phyloP scores from a whole-genome alignment of 2,329 filamentous ascomycete species.

The Aspergillaceae sp. region DNA sequence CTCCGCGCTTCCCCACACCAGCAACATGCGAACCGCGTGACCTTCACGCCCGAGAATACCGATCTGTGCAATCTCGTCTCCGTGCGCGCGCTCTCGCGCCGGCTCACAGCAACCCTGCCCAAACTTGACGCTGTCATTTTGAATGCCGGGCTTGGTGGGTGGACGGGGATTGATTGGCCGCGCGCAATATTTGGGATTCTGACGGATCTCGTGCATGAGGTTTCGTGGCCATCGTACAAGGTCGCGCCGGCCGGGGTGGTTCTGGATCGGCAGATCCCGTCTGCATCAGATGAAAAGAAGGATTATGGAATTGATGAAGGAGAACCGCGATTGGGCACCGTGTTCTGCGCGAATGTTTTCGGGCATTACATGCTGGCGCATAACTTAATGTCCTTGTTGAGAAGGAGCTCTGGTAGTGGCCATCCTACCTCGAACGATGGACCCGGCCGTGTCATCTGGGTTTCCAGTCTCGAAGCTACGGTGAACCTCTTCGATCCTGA shows the following conservation, averaged over 20 bases:
- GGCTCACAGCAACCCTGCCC: constrained; percentile 47
- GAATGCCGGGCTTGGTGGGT: constrained; percentile 85
- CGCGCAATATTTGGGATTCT: constrained; percentile 48
- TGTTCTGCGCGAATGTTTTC: constrained; percentile 90
- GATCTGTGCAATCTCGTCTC: constrained; percentile 51
- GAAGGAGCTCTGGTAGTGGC: constrained; percentile 28
- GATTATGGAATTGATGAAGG: not conserved
- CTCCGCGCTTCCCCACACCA: constrained; percentile 40
- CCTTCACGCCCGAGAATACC: constrained; percentile 48
- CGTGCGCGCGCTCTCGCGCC: constrained; percentile 45
- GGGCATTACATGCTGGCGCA: constrained; percentile 89
- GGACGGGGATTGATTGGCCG: constrained; percentile 67
- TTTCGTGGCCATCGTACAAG: constrained; percentile 74
- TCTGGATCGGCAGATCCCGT: constrained; percentile 45
- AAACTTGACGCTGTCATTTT: constrained; percentile 71
- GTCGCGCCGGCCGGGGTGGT: constrained; percentile 49
- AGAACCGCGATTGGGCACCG: constrained; percentile 59
- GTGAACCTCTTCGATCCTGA: constrained; percentile 49
- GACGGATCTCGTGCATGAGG: constrained; percentile 56
- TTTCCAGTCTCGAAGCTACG: constrained; percentile 69
- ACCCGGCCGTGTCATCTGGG: constrained; percentile 70
- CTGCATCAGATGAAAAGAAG: constrained; percentile 27
- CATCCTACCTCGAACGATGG: constrained; percentile 20
- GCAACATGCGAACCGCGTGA: constrained; percentile 36
- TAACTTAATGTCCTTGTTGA: constrained; percentile 66